These are phyloP conservation scores for Starmerella gropengiesseri DNA, from an alignment of 805 yeast genomes.

Conservation along the genomic window DNA sequence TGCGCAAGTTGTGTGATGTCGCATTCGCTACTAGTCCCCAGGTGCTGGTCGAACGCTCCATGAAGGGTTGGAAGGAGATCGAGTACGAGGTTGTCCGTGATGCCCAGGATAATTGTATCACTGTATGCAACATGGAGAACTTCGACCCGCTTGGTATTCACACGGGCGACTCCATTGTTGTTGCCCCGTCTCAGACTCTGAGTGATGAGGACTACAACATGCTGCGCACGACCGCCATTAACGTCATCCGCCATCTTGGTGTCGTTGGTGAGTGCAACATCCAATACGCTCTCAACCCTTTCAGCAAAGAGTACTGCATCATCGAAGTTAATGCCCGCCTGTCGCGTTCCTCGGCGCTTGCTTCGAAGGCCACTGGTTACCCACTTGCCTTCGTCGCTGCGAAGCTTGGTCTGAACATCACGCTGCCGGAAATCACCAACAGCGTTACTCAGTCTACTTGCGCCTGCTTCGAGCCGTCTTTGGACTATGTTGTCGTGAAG, in stretches of 20 bases:
- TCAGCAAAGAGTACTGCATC: constrained; percentile 87
- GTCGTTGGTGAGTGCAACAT: constrained; percentile 99
- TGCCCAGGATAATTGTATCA: constrained; percentile 92
- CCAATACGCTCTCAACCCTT: constrained; percentile 91
- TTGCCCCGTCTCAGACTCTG: constrained; percentile 95
- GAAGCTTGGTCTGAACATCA: constrained; percentile 83
- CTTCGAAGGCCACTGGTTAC: constrained; percentile 97
- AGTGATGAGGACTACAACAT: constrained; percentile 95
- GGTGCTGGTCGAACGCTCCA: constrained; percentile 85
- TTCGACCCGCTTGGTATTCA: constrained; percentile 97
- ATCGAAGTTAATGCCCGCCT: constrained; percentile 97
- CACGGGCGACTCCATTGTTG: constrained; percentile 98
- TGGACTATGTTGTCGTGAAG: constrained; percentile 93
- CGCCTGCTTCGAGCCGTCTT: constrained; percentile 94
- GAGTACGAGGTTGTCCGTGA: constrained; percentile 99
- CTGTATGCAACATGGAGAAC: constrained; percentile 98
- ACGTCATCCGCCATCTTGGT: constrained; percentile 92
- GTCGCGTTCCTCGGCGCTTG: constrained; percentile 96
- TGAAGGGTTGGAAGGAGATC: constrained; percentile 99
- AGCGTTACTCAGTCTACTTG: constrained; percentile 89
- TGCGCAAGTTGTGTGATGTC: constrained; percentile 71
- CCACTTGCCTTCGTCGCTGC: constrained; percentile 98
- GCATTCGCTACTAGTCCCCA: constrained; percentile 96
- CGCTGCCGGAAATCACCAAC: constrained; percentile 82
- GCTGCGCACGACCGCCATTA: constrained; percentile 96